Percentiles rank a stretch among this genome's conserved stretches.
phyloP scores from a whole-genome alignment of 1,284 basidiomycete genomes.

The Sporisorium scitamineum region DNA sequence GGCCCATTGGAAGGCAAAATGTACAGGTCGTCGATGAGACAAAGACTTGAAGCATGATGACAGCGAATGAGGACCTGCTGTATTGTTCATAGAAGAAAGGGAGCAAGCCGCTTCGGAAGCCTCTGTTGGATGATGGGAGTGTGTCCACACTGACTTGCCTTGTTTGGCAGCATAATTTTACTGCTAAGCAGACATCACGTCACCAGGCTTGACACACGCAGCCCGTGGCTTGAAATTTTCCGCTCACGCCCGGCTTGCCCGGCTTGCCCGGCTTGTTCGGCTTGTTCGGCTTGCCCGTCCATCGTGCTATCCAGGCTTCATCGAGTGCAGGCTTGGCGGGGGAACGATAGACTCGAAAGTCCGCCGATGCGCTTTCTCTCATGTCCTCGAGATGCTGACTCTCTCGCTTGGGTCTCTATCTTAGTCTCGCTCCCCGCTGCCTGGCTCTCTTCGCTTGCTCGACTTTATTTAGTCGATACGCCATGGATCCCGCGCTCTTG shows the following conservation, averaged over 20 bases:
- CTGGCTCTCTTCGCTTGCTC: background rate
- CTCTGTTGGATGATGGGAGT: background rate
- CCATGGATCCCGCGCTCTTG: too few relatives aligned
- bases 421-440: background rate
- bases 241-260: background rate
- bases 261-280: too few relatives aligned
- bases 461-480: background rate
- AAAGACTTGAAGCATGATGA: background rate
- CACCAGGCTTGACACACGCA: slow-evolving; percentile 6
- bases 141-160: background rate
- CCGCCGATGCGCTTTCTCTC: background rate
- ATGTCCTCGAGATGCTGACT: too few relatives aligned
- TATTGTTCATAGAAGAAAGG: background rate
- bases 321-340: background rate
- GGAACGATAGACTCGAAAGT: background rate
- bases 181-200: too few relatives aligned
- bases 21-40: background rate
- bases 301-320: background rate
- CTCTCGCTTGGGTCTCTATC: background rate
- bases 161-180: background rate
- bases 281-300: too few relatives aligned
- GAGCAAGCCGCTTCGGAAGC: background rate
- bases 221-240: background rate
- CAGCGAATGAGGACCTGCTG: background rate
- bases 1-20: background rate